phyloP scores from a whole-genome alignment of 2,329 filamentous ascomycete species.

The Apiospora kogelbergensis region DNA sequence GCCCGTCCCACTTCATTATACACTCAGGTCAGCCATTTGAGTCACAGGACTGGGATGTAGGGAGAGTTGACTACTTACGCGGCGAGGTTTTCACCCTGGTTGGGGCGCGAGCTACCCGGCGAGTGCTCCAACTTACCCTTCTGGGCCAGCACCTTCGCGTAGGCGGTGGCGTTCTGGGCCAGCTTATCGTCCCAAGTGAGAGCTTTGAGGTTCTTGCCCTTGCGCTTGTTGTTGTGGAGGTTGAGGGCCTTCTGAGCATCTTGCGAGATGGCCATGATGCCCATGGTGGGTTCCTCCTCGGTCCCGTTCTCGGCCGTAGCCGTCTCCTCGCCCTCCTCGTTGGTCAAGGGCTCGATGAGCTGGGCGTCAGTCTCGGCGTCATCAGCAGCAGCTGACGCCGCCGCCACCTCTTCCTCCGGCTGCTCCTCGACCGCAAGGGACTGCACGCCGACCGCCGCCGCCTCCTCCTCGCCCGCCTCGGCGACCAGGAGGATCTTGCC shows the following conservation, averaged over 20 bases:
- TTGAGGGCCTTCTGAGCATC: conserved; percentile 26
- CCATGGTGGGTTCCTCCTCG: neutral
- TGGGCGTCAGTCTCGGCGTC: neutral
- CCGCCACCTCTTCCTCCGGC: no score
- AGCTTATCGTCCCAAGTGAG: conserved; percentile 30
- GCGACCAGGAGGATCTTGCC: conserved; percentile 14
- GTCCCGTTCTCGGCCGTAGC: neutral
- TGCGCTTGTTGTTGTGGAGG: conserved; percentile 29
- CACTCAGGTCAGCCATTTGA: neutral
- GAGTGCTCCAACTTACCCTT: conserved; percentile 31
- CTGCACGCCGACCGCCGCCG: neutral
- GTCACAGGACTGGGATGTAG: neutral
- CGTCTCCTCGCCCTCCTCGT: neutral
- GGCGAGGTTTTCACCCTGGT: conserved; percentile 37
- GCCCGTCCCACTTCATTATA: neutral
- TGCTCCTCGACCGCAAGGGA: neutral
- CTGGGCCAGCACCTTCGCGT: conserved; percentile 29
- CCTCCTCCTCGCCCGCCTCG: neutral
- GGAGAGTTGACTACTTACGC: conserved; percentile 19
- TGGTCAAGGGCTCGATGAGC: neutral
- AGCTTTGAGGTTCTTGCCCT: conserved; percentile 22
- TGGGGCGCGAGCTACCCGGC: conserved; percentile 23
- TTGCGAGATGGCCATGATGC: neutral
- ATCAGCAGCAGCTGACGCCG: neutral
- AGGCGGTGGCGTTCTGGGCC: conserved; percentile 26